A percentile compares a stretch with the other conserved stretches of the same genome.
Evolutionary conservation across 2,329 filamentous ascomycete genomes (phyloP).

Genomic region (Dactylellina cionopaga): DNA sequence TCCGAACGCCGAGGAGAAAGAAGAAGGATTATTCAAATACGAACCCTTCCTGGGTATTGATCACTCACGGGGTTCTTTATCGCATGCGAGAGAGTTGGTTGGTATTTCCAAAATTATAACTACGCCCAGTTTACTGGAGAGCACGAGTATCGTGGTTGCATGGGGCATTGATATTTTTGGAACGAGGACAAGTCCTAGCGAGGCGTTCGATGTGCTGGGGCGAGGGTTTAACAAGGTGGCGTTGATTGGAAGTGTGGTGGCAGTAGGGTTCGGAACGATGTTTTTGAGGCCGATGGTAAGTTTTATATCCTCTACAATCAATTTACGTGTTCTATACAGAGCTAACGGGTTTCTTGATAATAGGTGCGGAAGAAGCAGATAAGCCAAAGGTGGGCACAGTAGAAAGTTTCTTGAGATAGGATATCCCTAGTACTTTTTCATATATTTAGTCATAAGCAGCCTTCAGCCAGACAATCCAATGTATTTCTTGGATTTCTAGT

Average conservation of each 20-base stretch:
- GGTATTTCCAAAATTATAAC: slow-evolving; percentile 79
- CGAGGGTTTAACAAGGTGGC: slow-evolving; percentile 93
- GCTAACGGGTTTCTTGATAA: not conserved
- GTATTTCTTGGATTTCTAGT: too few species aligned
- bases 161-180: slow-evolving; percentile 90
- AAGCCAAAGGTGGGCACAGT: slow-evolving; percentile 59
- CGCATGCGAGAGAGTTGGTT: slow-evolving; percentile 82
- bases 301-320: slow-evolving; percentile 54
- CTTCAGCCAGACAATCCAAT: too few species aligned
- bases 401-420: not conserved
- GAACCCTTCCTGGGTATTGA: slow-evolving; percentile 82
- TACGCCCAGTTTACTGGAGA: slow-evolving; percentile 83
- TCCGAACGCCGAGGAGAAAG: slow-evolving; percentile 78
- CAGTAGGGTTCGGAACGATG: slow-evolving; percentile 78
- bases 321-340: not conserved
- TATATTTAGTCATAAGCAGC: too few species aligned
- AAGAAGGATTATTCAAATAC: slow-evolving; percentile 85
- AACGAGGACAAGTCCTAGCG: slow-evolving; percentile 84
- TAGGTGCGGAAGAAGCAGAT: slow-evolving; percentile 66
- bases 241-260: slow-evolving; percentile 83
- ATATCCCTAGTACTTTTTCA: too few species aligned
- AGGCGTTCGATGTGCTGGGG: slow-evolving; percentile 89
- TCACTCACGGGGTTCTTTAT: slow-evolving; percentile 76
- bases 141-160: slow-evolving; percentile 87
- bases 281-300: slow-evolving; percentile 86